These are phyloP conservation scores for Waltergamsia citrina DNA, from an alignment of 2,329 filamentous ascomycete genomes.

Conservation along the genomic window DNA sequence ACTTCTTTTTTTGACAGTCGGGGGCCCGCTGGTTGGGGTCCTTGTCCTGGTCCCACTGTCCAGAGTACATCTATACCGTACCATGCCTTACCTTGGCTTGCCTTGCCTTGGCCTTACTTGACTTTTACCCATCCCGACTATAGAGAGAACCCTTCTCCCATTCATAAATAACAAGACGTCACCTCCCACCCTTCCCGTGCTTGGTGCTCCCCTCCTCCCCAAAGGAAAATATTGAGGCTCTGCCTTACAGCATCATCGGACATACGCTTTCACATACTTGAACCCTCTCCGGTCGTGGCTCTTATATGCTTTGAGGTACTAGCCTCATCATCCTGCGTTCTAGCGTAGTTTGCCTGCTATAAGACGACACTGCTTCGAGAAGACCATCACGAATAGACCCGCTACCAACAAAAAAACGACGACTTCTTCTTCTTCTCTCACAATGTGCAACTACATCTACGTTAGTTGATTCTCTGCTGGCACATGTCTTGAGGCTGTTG, in stretches of 20 bases:
- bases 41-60: too few species aligned
- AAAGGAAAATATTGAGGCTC: not conserved
- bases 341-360: too few species aligned
- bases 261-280: not conserved
- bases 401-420: not conserved
- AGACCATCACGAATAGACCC: not conserved
- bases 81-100: too few species aligned
- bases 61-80: too few species aligned
- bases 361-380: not conserved
- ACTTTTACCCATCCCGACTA: too few species aligned
- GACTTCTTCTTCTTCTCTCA: slow-evolving; percentile 7
- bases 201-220: not conserved
- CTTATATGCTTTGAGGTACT: not conserved
- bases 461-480: slow-evolving; percentile 19
- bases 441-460: slow-evolving; percentile 43
- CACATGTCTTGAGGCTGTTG: not conserved
- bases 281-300: not conserved
- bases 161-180: not conserved
- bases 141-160: too few species aligned
- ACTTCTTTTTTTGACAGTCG: too few species aligned
- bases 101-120: too few species aligned
- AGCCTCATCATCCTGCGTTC: too few species aligned
- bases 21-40: too few species aligned
- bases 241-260: not conserved
- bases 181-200: not conserved